phyloP scores from a whole-genome alignment of 2,329 filamentous ascomycete species.

The Penicillium sp. region DNA sequence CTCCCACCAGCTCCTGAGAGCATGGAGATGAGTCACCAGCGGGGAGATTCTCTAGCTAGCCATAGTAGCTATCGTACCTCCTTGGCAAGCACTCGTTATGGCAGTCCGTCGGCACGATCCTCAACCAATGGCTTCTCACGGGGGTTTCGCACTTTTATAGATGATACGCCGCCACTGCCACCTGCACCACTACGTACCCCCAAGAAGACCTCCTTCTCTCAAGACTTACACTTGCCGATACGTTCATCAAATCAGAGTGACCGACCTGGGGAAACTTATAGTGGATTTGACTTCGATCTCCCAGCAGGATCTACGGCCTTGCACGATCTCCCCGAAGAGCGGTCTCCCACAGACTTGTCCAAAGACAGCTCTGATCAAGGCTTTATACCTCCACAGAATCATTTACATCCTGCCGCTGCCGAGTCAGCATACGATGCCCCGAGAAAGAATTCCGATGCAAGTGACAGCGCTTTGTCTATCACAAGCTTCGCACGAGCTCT shows the following conservation, averaged over 20 bases:
- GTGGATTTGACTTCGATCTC: constrained; percentile 33
- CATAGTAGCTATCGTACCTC: constrained; percentile 44
- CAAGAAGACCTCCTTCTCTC: constrained; percentile 19
- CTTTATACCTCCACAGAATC: constrained; percentile 18
- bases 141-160: constrained; percentile 29
- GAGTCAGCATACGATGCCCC: constrained; percentile 11
- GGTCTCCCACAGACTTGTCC: constrained; percentile 11
- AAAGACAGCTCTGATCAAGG: constrained; percentile 18
- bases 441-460: constrained; percentile 32
- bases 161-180: constrained; percentile 37
- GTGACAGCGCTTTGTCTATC: constrained; percentile 34
- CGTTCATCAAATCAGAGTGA: constrained; percentile 21
- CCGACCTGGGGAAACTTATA: constrained; percentile 23
- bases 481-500: constrained; percentile 42
- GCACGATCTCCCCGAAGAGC: constrained; percentile 22
- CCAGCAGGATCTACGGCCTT: constrained; percentile 17
- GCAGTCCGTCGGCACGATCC: constrained; percentile 36
- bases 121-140: constrained; percentile 34
- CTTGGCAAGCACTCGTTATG: constrained; percentile 40
- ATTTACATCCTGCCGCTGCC: constrained; percentile 22
- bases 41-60: constrained; percentile 32
- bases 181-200: constrained; percentile 25
- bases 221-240: constrained; percentile 27
- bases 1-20: constrained; percentile 18
- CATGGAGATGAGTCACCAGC: constrained; percentile 10